Evolutionary conservation across 2,329 filamentous ascomycete genomes (phyloP).

Genomic region (Fusarium tjaetaba): DNA sequence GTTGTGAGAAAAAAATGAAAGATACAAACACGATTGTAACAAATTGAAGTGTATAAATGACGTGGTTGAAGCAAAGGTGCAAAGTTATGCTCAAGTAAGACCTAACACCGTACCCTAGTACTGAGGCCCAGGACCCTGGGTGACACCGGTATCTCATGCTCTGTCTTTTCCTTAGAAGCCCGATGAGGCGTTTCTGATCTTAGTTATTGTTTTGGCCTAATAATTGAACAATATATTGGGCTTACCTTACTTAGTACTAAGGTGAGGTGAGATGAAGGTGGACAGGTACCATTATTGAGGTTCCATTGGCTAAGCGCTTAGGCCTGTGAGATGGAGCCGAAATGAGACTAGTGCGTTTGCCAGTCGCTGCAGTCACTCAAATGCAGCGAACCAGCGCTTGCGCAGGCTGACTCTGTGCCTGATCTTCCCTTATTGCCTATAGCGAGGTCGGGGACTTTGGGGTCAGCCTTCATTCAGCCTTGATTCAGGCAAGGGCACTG

Average conservation of each 20-base stretch:
- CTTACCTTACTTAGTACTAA: background rate
- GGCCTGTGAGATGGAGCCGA: slow-evolving; percentile 6
- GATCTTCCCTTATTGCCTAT: slow-evolving; percentile 1
- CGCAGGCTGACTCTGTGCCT: slow-evolving; percentile 3
- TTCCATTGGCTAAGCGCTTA: slow-evolving; percentile 15
- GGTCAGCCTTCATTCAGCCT: slow-evolving; percentile 5
- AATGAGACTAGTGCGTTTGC: slow-evolving; percentile 13
- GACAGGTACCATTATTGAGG: background rate
- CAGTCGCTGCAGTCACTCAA: slow-evolving; percentile 24
- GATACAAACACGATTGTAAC: background rate
- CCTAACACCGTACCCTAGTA: background rate
- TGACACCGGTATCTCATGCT: background rate
- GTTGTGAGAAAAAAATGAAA: background rate
- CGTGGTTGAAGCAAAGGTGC: background rate
- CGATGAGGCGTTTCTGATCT: slow-evolving; percentile 3
- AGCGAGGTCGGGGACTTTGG: background rate
- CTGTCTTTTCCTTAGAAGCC: background rate
- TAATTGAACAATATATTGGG: background rate
- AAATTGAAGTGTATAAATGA: slow-evolving; percentile 1
- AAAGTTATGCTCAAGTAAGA: background rate
- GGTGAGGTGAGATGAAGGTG: slow-evolving; percentile 5
- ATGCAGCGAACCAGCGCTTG: slow-evolving; percentile 8
- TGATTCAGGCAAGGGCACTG: slow-evolving; percentile 8
- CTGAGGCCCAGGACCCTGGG: background rate
- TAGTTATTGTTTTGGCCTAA: background rate